Percentiles rank a stretch among this genome's conserved stretches.
Evolutionary conservation across 306 rosid genomes (phyloP).

Genomic region (Ormosia emarginata): DNA sequence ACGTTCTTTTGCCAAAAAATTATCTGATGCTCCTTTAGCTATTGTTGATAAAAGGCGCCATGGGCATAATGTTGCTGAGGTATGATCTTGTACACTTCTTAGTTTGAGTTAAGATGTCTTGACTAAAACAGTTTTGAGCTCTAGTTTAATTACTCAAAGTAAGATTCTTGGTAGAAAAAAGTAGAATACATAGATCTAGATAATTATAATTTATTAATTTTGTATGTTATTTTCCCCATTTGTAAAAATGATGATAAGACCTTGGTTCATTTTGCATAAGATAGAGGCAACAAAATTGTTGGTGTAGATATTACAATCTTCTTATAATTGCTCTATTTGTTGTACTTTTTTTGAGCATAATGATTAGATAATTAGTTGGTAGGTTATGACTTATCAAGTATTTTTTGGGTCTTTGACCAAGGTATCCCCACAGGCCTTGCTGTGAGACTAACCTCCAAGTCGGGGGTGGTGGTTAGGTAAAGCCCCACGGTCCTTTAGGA

Average conservation of each 20-base stretch:
- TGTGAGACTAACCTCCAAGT: too few species aligned
- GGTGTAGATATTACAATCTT: neutral
- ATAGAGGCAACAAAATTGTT: neutral
- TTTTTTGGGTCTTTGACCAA: neutral
- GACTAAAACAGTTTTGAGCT: neutral
- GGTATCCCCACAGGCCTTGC: too few species aligned
- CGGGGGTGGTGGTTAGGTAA: too few species aligned
- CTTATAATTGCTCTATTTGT: neutral
- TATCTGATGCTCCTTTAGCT: conserved; percentile 98
- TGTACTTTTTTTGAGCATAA: neutral
- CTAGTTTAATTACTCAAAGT: neutral
- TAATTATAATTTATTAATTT: neutral
- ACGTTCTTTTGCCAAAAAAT: conserved; percentile 93
- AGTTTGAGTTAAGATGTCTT: neutral
- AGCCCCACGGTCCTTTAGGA: too few species aligned
- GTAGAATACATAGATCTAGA: neutral
- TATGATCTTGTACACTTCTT: conserved; percentile 23
- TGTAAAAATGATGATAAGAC: neutral
- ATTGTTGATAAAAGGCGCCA: conserved; percentile 97
- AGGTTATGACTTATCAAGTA: neutral
- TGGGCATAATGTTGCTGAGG: conserved; percentile 93
- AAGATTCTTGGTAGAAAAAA: neutral
- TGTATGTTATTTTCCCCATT: neutral
- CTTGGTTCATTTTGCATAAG: neutral
- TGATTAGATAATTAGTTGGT: neutral